Percentiles rank a stretch among this genome's conserved stretches.
phyloP scores from a whole-genome alignment of 1,284 basidiomycete species.

The Rhizoctonia solani region DNA sequence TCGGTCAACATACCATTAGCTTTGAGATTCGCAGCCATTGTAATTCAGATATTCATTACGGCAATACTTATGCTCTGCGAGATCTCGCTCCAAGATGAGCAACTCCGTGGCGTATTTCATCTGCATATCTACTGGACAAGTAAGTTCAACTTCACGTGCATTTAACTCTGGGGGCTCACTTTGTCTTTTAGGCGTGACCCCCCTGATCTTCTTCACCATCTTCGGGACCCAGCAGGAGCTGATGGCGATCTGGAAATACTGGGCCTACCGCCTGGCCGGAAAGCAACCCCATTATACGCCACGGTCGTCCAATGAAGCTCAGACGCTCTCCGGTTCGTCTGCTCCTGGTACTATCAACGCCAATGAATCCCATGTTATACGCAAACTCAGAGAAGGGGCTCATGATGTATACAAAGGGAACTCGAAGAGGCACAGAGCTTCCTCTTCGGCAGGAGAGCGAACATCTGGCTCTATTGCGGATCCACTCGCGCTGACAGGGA shows the following conservation, averaged over 20 bases:
- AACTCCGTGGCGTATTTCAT: background rate
- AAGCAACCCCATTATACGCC: conserved; percentile 2
- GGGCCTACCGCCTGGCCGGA: conserved; percentile 7
- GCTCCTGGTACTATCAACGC: background rate
- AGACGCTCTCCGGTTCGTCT: conserved; percentile 14
- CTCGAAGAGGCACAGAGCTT: conserved; percentile 7
- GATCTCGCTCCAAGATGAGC: conserved; percentile 12
- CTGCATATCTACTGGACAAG: conserved; percentile 24
- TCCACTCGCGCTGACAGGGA: background rate
- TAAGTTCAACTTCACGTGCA: background rate
- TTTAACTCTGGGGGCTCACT: background rate
- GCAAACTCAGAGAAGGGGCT: background rate
- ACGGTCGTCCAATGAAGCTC: conserved; percentile 17
- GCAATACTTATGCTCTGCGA: conserved; percentile 9
- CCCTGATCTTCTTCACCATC: conserved; percentile 1
- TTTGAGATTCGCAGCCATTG: conserved; percentile 9
- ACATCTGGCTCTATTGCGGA: conserved; percentile 15
- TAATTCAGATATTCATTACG: conserved; percentile 13
- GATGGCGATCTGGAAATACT: conserved; percentile 19
- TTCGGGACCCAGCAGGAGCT: conserved; percentile 23
- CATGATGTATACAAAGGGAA: background rate
- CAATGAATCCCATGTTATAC: background rate
- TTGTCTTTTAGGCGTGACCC: background rate
- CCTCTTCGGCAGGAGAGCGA: conserved; percentile 10
- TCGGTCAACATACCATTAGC: conserved; percentile 14